These are phyloP conservation scores for Colletotrichum paranaense DNA, from an alignment of 2,329 filamentous ascomycete species.

Conservation along the genomic window DNA sequence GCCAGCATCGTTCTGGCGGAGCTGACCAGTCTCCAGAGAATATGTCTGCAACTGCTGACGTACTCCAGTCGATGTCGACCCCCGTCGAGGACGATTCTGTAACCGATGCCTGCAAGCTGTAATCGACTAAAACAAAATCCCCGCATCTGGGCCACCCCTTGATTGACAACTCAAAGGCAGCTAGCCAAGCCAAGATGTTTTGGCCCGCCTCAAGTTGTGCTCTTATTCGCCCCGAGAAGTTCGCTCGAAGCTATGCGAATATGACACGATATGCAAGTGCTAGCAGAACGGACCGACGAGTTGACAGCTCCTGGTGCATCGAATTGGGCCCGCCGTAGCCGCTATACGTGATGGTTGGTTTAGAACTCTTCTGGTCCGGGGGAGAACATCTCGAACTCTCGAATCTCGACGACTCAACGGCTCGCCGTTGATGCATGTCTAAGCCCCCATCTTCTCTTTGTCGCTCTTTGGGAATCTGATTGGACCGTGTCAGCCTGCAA, in stretches of 20 bases:
- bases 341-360: background rate
- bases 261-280: constrained; percentile 10
- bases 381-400: background rate
- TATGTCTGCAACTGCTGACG: constrained; percentile 5
- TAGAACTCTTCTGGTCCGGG: background rate
- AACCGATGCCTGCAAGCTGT: constrained; percentile 16
- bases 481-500: constrained; percentile 16
- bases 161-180: background rate
- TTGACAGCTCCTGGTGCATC: background rate
- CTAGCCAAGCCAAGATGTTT: constrained; percentile 15
- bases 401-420: background rate
- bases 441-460: background rate
- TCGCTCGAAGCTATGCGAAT: constrained; percentile 3
- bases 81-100: constrained; percentile 17
- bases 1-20: background rate
- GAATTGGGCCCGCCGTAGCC: background rate
- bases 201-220: background rate
- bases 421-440: background rate
- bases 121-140: constrained; percentile 32
- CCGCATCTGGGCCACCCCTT: constrained; percentile 22
- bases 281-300: background rate
- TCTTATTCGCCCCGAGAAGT: constrained; percentile 20
- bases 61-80: background rate
- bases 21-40: background rate
- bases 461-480: background rate